These are phyloP conservation scores for Oropetium thomaeum DNA, from an alignment of 176 grass and related monocot species.

Conservation along the genomic window DNA sequence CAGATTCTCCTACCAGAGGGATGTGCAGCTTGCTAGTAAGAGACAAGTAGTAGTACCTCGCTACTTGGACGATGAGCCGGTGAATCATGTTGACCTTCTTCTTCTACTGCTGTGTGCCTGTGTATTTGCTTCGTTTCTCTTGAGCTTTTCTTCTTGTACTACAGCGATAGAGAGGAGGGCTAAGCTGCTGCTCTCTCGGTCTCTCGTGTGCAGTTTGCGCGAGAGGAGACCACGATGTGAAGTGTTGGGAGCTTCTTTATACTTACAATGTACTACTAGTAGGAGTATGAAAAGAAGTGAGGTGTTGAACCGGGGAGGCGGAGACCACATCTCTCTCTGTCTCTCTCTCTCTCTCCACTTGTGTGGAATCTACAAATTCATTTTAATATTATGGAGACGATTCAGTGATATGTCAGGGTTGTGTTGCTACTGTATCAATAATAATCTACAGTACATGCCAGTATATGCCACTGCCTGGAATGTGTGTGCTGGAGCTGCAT, in stretches of 20 bases:
- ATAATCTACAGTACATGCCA: too few species aligned
- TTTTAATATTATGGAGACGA: background rate
- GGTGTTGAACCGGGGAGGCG: background rate
- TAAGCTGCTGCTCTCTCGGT: too few species aligned
- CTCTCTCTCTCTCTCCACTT: background rate
- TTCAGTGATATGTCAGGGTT: background rate
- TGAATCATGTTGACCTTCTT: conserved; percentile 14
- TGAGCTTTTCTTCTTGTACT: too few species aligned
- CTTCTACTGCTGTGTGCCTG: background rate
- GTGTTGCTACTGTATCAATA: background rate
- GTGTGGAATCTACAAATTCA: background rate
- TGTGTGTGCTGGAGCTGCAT: background rate
- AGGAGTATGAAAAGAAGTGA: too few species aligned
- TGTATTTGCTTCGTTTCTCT: background rate
- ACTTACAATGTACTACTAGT: too few species aligned
- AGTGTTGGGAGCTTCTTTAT: conserved; percentile 11
- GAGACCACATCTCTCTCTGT: background rate
- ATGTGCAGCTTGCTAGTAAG: background rate
- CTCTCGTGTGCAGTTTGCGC: too few species aligned
- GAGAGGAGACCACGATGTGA: too few species aligned
- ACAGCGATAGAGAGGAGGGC: too few species aligned
- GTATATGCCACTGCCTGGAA: too few species aligned
- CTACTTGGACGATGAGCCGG: conserved; percentile 7
- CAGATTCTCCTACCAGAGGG: too few species aligned
- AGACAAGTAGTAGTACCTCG: background rate